Evolutionary conservation across 225 moss, liverwort and hornwort species (phyloP).

Genomic region (Antitrichia curtipendula): DNA sequence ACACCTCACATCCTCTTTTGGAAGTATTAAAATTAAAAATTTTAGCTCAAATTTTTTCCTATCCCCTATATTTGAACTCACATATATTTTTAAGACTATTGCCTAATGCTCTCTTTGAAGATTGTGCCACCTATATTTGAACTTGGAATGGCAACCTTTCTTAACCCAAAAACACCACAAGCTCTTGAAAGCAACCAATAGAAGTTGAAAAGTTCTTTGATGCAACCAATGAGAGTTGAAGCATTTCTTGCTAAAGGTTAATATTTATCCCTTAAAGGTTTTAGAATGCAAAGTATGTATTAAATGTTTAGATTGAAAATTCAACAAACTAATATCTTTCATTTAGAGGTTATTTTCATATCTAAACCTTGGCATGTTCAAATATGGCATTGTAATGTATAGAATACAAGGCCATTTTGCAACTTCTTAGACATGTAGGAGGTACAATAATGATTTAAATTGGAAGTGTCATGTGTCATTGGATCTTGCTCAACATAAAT

Average conservation of each 20-base stretch:
- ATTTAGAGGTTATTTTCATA: neutral
- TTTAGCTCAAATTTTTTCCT: neutral
- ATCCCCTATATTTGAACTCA: neutral
- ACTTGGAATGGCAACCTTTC: neutral
- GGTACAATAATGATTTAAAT: neutral
- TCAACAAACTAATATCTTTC: neutral
- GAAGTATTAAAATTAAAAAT: neutral
- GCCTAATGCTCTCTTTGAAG: accelerated
- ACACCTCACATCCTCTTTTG: accelerated
- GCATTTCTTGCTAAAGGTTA: too few species aligned
- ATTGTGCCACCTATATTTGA: neutral
- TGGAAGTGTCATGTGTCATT: neutral
- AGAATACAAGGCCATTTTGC: neutral
- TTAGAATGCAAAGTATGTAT: neutral
- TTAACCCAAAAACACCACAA: neutral
- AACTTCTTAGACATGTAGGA: neutral
- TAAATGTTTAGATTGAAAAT: neutral
- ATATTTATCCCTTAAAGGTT: accelerated
- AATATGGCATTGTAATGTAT: neutral
- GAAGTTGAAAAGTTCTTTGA: neutral
- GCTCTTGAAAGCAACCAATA: neutral
- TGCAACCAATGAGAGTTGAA: neutral
- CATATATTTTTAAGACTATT: neutral
- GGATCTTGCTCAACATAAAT: neutral
- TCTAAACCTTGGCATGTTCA: neutral